phyloP scores from a whole-genome alignment of 2,329 filamentous ascomycete genomes.

The Exophiala bonariae region DNA sequence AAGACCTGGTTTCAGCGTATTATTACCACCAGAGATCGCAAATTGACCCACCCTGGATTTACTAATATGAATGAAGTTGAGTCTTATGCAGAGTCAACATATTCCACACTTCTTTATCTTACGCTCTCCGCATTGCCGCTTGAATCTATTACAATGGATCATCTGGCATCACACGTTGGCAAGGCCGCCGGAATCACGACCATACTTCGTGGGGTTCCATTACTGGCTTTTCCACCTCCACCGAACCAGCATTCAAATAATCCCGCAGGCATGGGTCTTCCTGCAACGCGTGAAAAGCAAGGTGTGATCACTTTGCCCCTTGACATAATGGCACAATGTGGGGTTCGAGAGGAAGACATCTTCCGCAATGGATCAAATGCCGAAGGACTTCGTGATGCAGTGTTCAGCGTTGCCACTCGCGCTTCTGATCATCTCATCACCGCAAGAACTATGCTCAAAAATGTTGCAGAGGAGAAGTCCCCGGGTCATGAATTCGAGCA shows the following conservation, averaged over 20 bases:
- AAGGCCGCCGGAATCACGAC: slow-evolving; percentile 89
- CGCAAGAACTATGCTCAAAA: slow-evolving; percentile 84
- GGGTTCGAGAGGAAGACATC: slow-evolving; percentile 84
- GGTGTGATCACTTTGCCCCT: slow-evolving; percentile 77
- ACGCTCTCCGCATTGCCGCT: slow-evolving; percentile 78
- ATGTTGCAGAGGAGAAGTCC: slow-evolving; percentile 69
- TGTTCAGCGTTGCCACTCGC: slow-evolving; percentile 88
- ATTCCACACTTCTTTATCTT: slow-evolving; percentile 87
- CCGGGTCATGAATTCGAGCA: slow-evolving; percentile 90
- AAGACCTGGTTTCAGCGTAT: slow-evolving; percentile 76
- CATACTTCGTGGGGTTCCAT: slow-evolving; percentile 79
- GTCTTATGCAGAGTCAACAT: slow-evolving; percentile 90
- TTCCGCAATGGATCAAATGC: slow-evolving; percentile 78
- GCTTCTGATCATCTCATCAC: slow-evolving; percentile 97
- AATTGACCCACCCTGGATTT: slow-evolving; percentile 82
- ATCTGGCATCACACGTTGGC: slow-evolving; percentile 90
- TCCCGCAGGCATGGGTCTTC: slow-evolving; percentile 41
- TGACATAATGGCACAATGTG: slow-evolving; percentile 81
- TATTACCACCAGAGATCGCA: slow-evolving; percentile 76
- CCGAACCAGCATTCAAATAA: slow-evolving; percentile 55
- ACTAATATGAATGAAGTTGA: slow-evolving; percentile 72
- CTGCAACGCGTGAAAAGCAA: slow-evolving; percentile 47
- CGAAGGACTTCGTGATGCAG: slow-evolving; percentile 78
- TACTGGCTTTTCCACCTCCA: slow-evolving; percentile 77
- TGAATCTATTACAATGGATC: slow-evolving; percentile 80